phyloP scores from a whole-genome alignment of 139 green algal species.

The Coelastrella sp. region DNA sequence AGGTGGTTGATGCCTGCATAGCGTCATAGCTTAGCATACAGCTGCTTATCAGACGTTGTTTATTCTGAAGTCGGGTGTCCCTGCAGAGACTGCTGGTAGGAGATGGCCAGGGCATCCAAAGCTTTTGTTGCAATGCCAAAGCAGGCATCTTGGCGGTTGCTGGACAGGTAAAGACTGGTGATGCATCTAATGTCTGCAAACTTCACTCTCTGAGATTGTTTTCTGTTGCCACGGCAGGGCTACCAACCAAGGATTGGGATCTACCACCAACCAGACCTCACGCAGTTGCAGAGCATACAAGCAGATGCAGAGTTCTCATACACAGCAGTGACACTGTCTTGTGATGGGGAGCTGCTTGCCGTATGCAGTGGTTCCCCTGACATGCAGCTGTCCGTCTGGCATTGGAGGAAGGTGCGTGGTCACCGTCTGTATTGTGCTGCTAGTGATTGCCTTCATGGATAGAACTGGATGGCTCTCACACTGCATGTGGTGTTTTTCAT shows the following conservation, averaged over 20 bases:
- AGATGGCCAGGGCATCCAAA: conserved; percentile 24
- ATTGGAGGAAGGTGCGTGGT: conserved; percentile 27
- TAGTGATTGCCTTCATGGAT: too few species aligned
- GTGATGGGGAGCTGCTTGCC: conserved; percentile 39
- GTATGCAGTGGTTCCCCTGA: conserved; percentile 2
- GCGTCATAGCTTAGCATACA: too few species aligned
- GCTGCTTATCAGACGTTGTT: too few species aligned
- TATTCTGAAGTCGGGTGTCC: neutral
- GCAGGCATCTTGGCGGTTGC: conserved; percentile 34
- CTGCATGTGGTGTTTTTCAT: neutral
- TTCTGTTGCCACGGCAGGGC: neutral
- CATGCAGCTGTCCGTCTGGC: conserved; percentile 36
- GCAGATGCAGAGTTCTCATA: conserved; percentile 14
- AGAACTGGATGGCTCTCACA: neutral
- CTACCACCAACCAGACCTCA: conserved; percentile 12
- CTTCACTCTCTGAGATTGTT: neutral
- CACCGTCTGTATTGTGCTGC: neutral
- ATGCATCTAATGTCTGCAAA: neutral
- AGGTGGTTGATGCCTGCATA: neutral
- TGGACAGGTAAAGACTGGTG: conserved; percentile 13
- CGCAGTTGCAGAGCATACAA: neutral
- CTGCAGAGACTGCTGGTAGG: conserved; percentile 40
- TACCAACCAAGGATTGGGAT: neutral
- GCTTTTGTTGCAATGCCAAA: conserved; percentile 28
- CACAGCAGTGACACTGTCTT: conserved; percentile 24